Percentiles rank a stretch among this genome's conserved stretches.
These are phyloP conservation scores for Phanerochaete carnosa DNA, from an alignment of 768 basidiomycete genomes.

Conservation along the genomic window DNA sequence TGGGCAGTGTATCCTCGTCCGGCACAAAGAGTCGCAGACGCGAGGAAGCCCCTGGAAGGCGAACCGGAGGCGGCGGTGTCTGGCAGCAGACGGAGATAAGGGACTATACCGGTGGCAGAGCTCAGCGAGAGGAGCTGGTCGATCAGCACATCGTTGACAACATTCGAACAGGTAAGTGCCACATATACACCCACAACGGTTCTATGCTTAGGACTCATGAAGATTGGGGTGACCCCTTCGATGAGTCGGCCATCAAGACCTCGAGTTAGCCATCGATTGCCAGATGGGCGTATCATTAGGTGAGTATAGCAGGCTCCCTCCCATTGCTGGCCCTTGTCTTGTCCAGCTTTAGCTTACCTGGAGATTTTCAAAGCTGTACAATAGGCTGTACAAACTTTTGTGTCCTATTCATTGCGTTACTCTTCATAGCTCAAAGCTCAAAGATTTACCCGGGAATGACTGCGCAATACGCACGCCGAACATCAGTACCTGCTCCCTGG, in stretches of 20 bases:
- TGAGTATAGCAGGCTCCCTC: neutral
- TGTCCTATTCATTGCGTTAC: neutral
- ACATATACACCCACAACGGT: neutral
- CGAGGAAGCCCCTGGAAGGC: conserved; percentile 10
- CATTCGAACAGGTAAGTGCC: conserved; percentile 17
- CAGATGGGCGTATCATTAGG: neutral
- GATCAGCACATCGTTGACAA: conserved; percentile 19
- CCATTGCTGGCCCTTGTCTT: too few species aligned
- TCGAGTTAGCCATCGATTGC: neutral
- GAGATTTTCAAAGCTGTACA: too few species aligned
- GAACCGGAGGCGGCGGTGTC: neutral
- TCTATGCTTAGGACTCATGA: neutral
- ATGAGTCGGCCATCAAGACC: conserved; percentile 23
- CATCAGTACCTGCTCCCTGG: neutral
- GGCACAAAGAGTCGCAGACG: conserved; percentile 20
- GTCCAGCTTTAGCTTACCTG: neutral
- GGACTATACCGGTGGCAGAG: neutral
- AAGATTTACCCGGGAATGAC: neutral
- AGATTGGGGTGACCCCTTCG: conserved; percentile 31
- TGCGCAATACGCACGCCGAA: neutral
- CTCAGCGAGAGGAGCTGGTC: conserved; percentile 22
- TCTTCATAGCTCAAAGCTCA: neutral
- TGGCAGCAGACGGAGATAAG: neutral
- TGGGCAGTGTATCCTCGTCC: conserved; percentile 5
- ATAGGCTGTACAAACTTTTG: neutral